phyloP scores from a whole-genome alignment of 306 rosid species.

The Arachis stenosperma region DNA sequence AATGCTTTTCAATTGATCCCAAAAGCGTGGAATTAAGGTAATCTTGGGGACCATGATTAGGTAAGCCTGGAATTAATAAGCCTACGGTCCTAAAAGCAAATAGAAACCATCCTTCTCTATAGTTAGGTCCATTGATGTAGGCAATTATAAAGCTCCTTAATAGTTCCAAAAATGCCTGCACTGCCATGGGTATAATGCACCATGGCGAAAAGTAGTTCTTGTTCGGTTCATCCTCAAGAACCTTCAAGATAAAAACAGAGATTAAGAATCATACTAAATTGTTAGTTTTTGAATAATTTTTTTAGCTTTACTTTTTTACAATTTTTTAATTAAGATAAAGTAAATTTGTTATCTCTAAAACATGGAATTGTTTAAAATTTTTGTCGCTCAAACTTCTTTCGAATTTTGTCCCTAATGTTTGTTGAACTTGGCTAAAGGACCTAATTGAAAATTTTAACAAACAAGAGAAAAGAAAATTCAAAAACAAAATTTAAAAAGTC shows the following conservation, averaged over 20 bases:
- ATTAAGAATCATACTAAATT: not conserved
- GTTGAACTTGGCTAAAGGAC: too few relatives aligned
- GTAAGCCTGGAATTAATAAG: constrained; percentile 47
- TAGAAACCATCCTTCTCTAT: constrained; percentile 50
- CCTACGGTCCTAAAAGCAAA: constrained; percentile 45
- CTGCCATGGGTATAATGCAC: constrained; percentile 41
- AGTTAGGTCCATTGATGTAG: constrained; percentile 41
- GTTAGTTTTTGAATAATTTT: too few relatives aligned
- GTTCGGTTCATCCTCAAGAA: constrained; percentile 54
- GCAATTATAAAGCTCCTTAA: constrained; percentile 55
- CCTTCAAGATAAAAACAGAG: constrained; percentile 33
- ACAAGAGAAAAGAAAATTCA: too few relatives aligned
- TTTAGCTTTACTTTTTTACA: too few relatives aligned
- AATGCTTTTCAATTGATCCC: constrained; percentile 38
- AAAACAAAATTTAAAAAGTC: too few relatives aligned
- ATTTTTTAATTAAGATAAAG: too few relatives aligned
- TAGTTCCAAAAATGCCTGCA: constrained; percentile 50
- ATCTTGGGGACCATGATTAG: constrained; percentile 61
- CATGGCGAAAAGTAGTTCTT: constrained; percentile 49
- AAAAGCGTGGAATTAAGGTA: constrained; percentile 59
- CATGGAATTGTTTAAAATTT: too few relatives aligned
- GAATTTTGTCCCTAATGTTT: too few relatives aligned
- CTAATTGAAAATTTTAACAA: too few relatives aligned
- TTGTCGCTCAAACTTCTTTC: too few relatives aligned
- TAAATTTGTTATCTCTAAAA: too few relatives aligned